Percentiles rank a stretch among this genome's conserved stretches.
phyloP scores from a whole-genome alignment of 352 stramenopile genomes.

The Phytophthora sojae region DNA sequence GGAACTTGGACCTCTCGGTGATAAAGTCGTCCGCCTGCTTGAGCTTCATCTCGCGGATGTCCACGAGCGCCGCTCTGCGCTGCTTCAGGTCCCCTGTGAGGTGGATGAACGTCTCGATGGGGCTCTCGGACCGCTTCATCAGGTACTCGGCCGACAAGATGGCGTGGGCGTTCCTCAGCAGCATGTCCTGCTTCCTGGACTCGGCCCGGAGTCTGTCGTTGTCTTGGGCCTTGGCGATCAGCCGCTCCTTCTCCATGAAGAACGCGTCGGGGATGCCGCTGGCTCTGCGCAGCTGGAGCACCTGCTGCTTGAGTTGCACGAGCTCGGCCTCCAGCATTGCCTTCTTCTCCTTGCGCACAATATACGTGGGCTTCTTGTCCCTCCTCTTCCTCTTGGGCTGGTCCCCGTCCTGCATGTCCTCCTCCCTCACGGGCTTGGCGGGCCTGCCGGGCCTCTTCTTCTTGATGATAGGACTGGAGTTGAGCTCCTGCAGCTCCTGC shows the following conservation, averaged over 20 bases:
- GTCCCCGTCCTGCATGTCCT: neutral
- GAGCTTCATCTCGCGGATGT: constrained; percentile 44
- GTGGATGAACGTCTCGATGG: constrained; percentile 53
- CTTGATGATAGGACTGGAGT: constrained; percentile 4
- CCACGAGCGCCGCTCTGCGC: constrained; percentile 31
- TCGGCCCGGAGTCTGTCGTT: constrained; percentile 46
- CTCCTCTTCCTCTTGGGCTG: constrained; percentile 21
- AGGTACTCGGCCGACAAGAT: constrained; percentile 52
- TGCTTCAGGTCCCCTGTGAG: constrained; percentile 46
- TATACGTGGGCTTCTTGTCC: constrained; percentile 52
- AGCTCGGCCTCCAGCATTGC: constrained; percentile 49
- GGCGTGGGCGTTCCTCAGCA: constrained; percentile 45
- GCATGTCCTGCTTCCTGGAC: constrained; percentile 54
- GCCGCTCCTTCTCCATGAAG: constrained; percentile 36
- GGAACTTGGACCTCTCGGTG: constrained; percentile 30
- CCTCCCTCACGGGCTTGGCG: constrained; percentile 8
- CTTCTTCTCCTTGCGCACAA: constrained; percentile 57
- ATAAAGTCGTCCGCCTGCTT: constrained; percentile 41
- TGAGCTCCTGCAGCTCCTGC: neutral
- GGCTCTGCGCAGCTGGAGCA: constrained; percentile 34
- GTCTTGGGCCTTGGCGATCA: constrained; percentile 32
- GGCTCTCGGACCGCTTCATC: constrained; percentile 40
- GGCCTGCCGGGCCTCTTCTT: constrained; percentile 14
- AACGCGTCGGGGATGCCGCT: constrained; percentile 44
- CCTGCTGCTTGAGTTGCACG: constrained; percentile 40